Evolutionary conservation across 2,329 filamentous ascomycete genomes (phyloP), one percentile per base, ranked within the genome.

Genomic region (Cadophora sp.): DNA sequence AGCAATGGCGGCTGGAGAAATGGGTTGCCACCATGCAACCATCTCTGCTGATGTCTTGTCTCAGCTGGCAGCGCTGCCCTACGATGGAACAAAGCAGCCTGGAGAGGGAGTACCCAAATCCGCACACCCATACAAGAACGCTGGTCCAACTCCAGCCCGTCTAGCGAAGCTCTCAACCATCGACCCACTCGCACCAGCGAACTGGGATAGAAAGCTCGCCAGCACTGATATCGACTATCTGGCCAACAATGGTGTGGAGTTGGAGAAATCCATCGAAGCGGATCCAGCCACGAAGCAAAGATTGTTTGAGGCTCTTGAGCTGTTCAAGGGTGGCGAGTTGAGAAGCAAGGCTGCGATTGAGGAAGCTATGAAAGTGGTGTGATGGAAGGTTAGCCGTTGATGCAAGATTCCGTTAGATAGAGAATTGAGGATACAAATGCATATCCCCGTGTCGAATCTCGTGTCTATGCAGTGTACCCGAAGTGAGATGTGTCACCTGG

Each of bases 181-280:
- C 36, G 63, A 65, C 36, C 63, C 63, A 20, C 63, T 65, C n/a
- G 63, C 63, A 11, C 43, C 56, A 9, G 48, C 56, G 20, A 48
- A 30, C 8, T 65, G 63, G 63, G 63, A 65, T 27, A 56, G 63
- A 53, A 65, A 65, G 36, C 56, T 65, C 39, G 63, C 63, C 2
- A 65, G 63, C 36, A 65, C 63, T 4, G 63, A 65, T 56, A 65
- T 65, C 47, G 63, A 65, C 30, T 65, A 65, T 30, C 27, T 65
- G 45, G 63, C 63, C 6, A 65, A 65, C 48, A 65, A 61, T 48
- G 63, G 63, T 6, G 63, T 20, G 16, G 63, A 60, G 24, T 61
- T 65, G 58, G 56, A 65, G 39, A 65, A 65, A 24, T 58, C 63
- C 2, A 65, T 65, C 30, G 63, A 60, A 16, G 63, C 63, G 9